Base-by-base conservation (phyloP, 177 flowering plant genomes). In the Tripterygium wilfordii region DNA sequence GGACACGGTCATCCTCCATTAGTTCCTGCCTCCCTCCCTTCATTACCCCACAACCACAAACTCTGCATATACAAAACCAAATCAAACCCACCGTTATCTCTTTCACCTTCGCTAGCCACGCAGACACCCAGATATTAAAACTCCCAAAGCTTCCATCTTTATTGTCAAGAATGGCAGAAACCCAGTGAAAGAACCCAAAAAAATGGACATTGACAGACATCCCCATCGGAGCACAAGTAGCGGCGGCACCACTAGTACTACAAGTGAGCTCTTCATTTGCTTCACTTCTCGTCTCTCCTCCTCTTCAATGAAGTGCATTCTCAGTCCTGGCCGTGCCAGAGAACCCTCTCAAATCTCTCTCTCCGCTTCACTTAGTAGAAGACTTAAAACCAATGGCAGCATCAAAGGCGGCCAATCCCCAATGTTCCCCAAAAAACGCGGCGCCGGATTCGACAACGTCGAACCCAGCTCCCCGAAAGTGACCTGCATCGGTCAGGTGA, bases 381-480 rank as follows among this genome's bases (percentile, higher is more conserved):
- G 95, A 18, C 65, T 88, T 6, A 58, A 75, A 10, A 64, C 56
- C 64, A 88, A 74, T 45, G 82, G 85, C 15, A 81, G 96, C 65
- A 35, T 78, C 38, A 77, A 74, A 39, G 83, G 77, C 3, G 92
- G 80, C 3, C 83, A 77, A 30, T 81, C 92, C 1, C 96, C 96
- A 1, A 82, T 86, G 87, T 84, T 88, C 51, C 77, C 85, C 18
- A 76, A 74, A 68, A 82, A 80, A 53, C 58, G 74, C 3, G 80
- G 80, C 8, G 48, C 60, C 10, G 70, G 60, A 4, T 83, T 79
- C 21, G 98, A 92, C 3, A 86, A 76, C 37, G 73, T 84, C 0
- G 98, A 92, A 48, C 98, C 98, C 0, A 71, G 90, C 18, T 92
- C 98, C 4, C 98, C 96, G 0, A 91, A 88, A 24, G 98, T 91